Percentiles rank a stretch among this genome's conserved stretches.
Evolutionary conservation across 805 yeast species (phyloP).

Genomic region (Priceomyces fermenticarens): DNA sequence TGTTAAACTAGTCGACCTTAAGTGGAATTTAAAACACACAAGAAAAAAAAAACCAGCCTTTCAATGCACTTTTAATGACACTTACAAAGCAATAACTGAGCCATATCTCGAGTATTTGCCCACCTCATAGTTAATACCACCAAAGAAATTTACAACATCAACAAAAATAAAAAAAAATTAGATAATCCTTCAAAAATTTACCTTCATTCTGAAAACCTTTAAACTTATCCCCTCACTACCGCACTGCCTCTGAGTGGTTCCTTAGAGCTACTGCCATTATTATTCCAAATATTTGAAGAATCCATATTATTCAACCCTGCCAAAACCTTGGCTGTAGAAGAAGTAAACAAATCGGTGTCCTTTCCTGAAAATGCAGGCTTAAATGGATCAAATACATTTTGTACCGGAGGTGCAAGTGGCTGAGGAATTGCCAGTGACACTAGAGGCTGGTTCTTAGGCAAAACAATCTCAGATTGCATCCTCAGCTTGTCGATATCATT

Average conservation of each 20-base stretch:
- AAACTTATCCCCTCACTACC: conserved; percentile 30
- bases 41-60: neutral
- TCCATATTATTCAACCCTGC: neutral
- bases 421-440: too few relatives aligned
- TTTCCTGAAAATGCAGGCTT: conserved; percentile 9
- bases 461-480: too few relatives aligned
- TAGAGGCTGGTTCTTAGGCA: too few relatives aligned
- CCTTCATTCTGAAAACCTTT: too few relatives aligned
- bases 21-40: neutral
- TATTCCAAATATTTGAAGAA: conserved; percentile 24
- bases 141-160: neutral
- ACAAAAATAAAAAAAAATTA: neutral
- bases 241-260: conserved; percentile 13
- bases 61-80: too few relatives aligned
- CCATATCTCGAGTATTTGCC: neutral
- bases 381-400: conserved; percentile 25
- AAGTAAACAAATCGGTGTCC: conserved; percentile 1
- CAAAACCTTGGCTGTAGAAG: conserved; percentile 4
- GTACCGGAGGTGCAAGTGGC: too few relatives aligned
- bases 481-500: too few relatives aligned
- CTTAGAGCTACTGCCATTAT: conserved; percentile 2
- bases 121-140: neutral
- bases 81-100: neutral
- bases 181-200: too few relatives aligned
- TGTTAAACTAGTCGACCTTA: too few relatives aligned